Base-by-base conservation (phyloP, 2,329 filamentous ascomycete species). In the Penicillium sp. region DNA sequence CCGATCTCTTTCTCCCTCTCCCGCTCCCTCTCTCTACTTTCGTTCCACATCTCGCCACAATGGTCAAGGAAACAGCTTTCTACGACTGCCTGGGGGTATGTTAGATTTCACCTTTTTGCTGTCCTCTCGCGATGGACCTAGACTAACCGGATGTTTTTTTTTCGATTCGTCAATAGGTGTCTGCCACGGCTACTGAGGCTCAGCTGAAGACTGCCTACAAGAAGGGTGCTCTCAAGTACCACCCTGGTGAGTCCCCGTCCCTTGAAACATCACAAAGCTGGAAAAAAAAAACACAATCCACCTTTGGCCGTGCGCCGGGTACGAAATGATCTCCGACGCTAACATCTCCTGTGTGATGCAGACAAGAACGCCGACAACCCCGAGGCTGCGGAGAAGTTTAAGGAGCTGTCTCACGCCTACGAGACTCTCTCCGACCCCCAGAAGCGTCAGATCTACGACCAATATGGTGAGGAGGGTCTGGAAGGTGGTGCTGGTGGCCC, bases 311-410 rank as follows among this genome's bases (percentile, higher is more conserved):
- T 33, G 30, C 13, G 30, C 30, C 30, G 9, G 4, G 52, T 21
- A 51, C 6, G 26, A 27, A 7, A 6, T 27, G 26, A 27, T 6
- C 2, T 15, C 26, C 23, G 24, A 32, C 32, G 42, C 21, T 55
- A 24, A 32, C 41, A 43, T 37, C 2, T 17, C 42, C 29, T 48
- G 20, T 45, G 15, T 7, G 12, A 13, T 49, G 30, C 63, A 95
- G 93, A 99, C 77, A 99, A 99, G 84, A 99, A 99, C 76, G 85
- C 88, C 60, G 86, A 94, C 80, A 95, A 96, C 80, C 91, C 92
- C 33, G 89, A 87, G 21, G 92, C 94, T 45, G 91, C 93, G 65
- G 91, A 96, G 56, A 99, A 97, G 77, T 99, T 99, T 87, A 97
- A 99, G 81, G 92, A 97, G 68, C 83, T 97, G 55, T 96, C 91